Evolutionary conservation across 352 stramenopile species (phyloP).

Genomic region (Peronosclerospora sorghi): DNA sequence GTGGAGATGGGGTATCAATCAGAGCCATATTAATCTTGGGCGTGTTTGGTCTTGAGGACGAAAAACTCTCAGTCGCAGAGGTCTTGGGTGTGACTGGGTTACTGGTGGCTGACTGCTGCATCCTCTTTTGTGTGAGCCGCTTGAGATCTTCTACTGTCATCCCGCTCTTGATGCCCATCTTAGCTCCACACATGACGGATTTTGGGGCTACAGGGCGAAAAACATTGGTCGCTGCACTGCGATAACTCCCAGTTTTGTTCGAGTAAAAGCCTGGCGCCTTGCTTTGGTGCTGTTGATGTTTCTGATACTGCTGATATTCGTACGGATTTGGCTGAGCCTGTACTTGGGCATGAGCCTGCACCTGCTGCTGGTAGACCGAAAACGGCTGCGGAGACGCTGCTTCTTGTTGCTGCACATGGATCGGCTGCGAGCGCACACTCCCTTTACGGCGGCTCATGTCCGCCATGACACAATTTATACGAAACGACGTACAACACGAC

Average conservation of each 20-base stretch:
- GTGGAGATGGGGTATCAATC: constrained; percentile 27
- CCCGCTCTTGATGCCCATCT: constrained; percentile 83
- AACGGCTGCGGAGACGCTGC: constrained; percentile 19
- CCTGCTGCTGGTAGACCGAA: constrained; percentile 29
- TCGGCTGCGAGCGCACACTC: constrained; percentile 32
- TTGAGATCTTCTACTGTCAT: constrained; percentile 85
- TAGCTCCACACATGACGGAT: constrained; percentile 27
- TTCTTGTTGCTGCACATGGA: constrained; percentile 25
- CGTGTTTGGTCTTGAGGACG: constrained; percentile 26
- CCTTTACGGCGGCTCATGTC: constrained; percentile 39
- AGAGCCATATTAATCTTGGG: constrained; percentile 58
- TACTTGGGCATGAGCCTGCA: constrained; percentile 19
- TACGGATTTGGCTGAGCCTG: constrained; percentile 27
- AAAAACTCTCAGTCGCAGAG: constrained; percentile 10
- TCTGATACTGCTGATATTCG: constrained; percentile 31
- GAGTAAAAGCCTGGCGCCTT: constrained; percentile 19
- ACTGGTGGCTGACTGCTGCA: constrained; percentile 41
- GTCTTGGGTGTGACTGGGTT: constrained; percentile 32
- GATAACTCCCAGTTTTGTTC: constrained; percentile 17
- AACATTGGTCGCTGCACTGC: constrained; percentile 3
- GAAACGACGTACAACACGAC: constrained; percentile 11
- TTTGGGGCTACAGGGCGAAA: constrained; percentile 17
- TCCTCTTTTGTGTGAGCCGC: constrained; percentile 74
- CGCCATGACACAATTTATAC: constrained; percentile 23
- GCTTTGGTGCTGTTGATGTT: constrained; percentile 18